Evolutionary conservation across 176 grass and related monocot genomes (phyloP), one percentile per base, ranked within the genome.

Genomic region (Cenchrus fungigraminus): DNA sequence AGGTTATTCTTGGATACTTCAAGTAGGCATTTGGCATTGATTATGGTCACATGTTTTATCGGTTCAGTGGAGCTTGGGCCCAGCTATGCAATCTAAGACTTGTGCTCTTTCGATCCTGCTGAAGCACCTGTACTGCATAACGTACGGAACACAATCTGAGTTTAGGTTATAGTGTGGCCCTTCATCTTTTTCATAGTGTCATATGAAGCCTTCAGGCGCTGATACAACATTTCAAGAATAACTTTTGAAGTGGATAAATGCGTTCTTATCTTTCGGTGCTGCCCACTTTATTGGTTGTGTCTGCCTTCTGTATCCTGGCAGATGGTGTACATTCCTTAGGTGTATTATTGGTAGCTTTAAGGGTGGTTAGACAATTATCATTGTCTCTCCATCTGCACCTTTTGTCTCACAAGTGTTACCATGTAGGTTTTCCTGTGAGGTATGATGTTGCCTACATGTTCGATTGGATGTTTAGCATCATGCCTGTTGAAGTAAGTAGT

Each of bases 341-440:
- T 69, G 82, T 54, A 76, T 85, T 85, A 81, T 89, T 81, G 82
- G 31, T 51, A 81, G 67, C 82, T 85, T 89, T 63, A 63, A 43
- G 71, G 61, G 16, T 85, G 87, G 71, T 80, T 79, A 76, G 58
- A 57, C 9, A 59, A 59, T 81, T 70, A 68, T 66, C 44, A 40
- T 55, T 76, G 53, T 89, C 79, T 71, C 55, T 89, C 5, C 29
- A 74, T 53, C 53, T 68, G 14, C 70, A 54, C 31, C 62, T 89
- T 81, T 72, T 72, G 15, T 69, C 54, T 78, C 56, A 56, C 47
- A 71, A 82, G 37, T 83, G 3, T 72, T 53, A 31, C 58, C 59
- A 20, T 57, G 34, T 77, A 71, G 55, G 60, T 83, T 79, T 77
- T 76, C 51, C 43, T 42, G 8, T 40, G 37, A 51, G 61, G 50